Percentiles rank a stretch among this genome's conserved stretches.
Conservation (phyloP, 139 green algal species). For the Haematococcus lacustris region DNA sequence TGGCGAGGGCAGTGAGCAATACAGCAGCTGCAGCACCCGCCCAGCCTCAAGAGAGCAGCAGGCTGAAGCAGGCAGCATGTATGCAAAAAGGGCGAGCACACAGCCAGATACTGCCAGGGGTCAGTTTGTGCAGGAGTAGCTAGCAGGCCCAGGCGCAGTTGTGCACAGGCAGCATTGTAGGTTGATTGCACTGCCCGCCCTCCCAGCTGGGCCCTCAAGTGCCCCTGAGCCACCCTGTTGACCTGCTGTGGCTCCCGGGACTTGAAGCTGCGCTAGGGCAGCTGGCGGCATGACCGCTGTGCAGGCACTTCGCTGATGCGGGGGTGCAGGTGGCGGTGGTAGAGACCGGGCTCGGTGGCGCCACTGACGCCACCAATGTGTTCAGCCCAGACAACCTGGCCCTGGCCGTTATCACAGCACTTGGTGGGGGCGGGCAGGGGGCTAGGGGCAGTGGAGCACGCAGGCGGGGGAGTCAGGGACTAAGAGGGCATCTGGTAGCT, state of each 20-base stretch:
- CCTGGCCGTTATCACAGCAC: conserved; percentile 37
- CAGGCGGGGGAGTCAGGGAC: too few relatives aligned
- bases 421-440: conserved; percentile 17
- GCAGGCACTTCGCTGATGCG: conserved; percentile 58
- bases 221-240: neutral
- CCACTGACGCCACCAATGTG: conserved; percentile 80
- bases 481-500: too few relatives aligned
- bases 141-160: neutral
- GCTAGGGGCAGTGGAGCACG: neutral
- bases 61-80: too few relatives aligned
- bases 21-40: neutral
- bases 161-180: neutral
- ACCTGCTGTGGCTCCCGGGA: neutral
- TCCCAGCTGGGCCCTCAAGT: neutral
- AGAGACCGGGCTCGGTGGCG: conserved; percentile 76
- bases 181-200: neutral
- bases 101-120: neutral
- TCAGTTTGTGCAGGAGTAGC: neutral
- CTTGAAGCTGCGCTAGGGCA: neutral
- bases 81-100: too few relatives aligned
- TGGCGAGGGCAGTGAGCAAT: neutral
- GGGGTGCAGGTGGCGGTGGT: conserved; percentile 68
- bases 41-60: too few relatives aligned
- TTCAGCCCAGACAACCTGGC: conserved; percentile 35
- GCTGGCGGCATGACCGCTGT: neutral